phyloP scores from a whole-genome alignment of 2,329 filamentous ascomycete species.

The Malbranchea cinnamomea region DNA sequence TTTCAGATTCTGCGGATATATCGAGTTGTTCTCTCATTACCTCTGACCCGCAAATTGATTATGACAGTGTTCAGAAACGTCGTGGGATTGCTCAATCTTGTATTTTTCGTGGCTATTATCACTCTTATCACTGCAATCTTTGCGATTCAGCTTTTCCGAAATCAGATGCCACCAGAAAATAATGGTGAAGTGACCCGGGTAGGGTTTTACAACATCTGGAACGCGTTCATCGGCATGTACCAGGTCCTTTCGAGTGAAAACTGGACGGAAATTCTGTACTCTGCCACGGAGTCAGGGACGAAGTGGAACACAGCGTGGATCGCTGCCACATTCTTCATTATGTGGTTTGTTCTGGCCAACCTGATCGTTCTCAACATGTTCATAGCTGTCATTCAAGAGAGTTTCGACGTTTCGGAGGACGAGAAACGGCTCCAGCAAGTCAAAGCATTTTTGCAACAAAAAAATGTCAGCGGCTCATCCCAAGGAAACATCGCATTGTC shows the following conservation, averaged over 20 bases:
- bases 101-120: conserved; percentile 90
- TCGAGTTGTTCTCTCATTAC: conserved; percentile 75
- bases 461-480: conserved; percentile 57
- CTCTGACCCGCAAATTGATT: conserved; percentile 76
- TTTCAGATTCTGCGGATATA: conserved; percentile 92
- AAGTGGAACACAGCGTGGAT: conserved; percentile 70
- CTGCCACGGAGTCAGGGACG: conserved; percentile 55
- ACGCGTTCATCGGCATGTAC: conserved; percentile 95
- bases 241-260: conserved; percentile 91
- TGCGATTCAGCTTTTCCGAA: conserved; percentile 81
- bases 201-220: conserved; percentile 82
- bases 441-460: conserved; percentile 81
- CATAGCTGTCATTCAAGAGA: conserved; percentile 99
- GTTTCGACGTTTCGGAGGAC: conserved; percentile 96
- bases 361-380: conserved; percentile 99
- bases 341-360: conserved; percentile 92
- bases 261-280: conserved; percentile 82
- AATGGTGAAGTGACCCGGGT: conserved; percentile 50
- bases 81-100: conserved; percentile 80
- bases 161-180: conserved; percentile 56
- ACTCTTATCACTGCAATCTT: conserved; percentile 91
- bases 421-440: conserved; percentile 96
- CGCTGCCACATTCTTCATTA: conserved; percentile 73
- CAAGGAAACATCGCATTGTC: conserved; percentile 63
- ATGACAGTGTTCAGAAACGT: conserved; percentile 78